Percentiles rank a stretch among this genome's conserved stretches.
These are phyloP conservation scores for Lactifluus piperatus DNA, from an alignment of 768 basidiomycete species.

Conservation along the genomic window DNA sequence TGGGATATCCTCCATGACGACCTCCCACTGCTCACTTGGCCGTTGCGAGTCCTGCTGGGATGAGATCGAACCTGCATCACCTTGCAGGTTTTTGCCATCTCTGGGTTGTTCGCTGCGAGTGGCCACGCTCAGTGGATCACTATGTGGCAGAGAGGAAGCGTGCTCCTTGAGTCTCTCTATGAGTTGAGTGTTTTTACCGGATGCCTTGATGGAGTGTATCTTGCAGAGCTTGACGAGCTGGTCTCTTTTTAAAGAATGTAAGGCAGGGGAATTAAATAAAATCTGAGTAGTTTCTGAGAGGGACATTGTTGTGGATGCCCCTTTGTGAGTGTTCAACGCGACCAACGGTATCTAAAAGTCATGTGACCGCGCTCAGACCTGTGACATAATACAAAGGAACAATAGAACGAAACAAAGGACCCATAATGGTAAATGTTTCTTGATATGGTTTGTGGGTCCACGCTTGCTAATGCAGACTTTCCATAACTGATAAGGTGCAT, in stretches of 20 bases:
- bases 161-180: constrained; percentile 60
- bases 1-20: constrained; percentile 76
- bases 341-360: neutral
- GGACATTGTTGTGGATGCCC: neutral
- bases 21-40: constrained; percentile 76
- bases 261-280: constrained; percentile 74
- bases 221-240: constrained; percentile 84
- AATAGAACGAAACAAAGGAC: neutral
- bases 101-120: constrained; percentile 37
- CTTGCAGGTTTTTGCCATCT: constrained; percentile 24
- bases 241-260: constrained; percentile 75
- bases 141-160: constrained; percentile 50
- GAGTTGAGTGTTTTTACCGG: constrained; percentile 71
- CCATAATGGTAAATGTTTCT: constrained; percentile 6
- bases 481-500: neutral
- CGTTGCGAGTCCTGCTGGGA: constrained; percentile 29
- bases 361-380: constrained; percentile 4
- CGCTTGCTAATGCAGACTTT: neutral
- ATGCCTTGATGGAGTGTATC: constrained; percentile 68
- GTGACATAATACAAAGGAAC: neutral
- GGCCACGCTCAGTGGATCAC: constrained; percentile 43
- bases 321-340: no score
- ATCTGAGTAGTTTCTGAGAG: constrained; percentile 63
- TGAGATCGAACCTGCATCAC: constrained; percentile 10
- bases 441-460: constrained; percentile 1